Conservation (phyloP, 2,329 filamentous ascomycete species). For the Fusarium verticillioides region DNA sequence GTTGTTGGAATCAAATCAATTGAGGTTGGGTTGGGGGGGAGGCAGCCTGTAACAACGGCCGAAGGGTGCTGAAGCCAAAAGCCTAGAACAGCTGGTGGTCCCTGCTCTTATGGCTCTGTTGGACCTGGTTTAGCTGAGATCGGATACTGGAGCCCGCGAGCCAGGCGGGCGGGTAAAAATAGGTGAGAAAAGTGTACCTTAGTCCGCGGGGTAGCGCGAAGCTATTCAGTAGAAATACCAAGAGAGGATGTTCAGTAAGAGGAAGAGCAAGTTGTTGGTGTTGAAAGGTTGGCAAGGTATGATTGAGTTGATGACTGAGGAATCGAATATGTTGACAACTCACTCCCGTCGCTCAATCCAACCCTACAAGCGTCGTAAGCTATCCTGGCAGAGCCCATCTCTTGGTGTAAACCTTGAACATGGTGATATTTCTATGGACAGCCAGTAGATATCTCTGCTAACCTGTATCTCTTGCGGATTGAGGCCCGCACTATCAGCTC, state of each 20-base stretch:
- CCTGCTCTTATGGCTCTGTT: background rate
- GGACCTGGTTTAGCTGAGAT: slow-evolving; percentile 18
- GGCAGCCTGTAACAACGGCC: slow-evolving; percentile 2
- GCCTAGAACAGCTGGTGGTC: slow-evolving; percentile 15
- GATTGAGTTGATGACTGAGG: slow-evolving; percentile 18
- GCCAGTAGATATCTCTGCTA: background rate
- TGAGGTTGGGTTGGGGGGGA: slow-evolving; percentile 14
- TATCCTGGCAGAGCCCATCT: background rate
- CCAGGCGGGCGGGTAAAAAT: slow-evolving; percentile 40
- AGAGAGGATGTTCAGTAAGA: background rate
- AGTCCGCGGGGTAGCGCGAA: slow-evolving; percentile 31
- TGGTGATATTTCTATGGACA: background rate
- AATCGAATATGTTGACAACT: background rate
- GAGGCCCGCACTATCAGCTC: background rate
- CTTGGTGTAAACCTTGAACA: background rate
- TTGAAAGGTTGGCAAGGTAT: background rate
- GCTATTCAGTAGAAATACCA: background rate
- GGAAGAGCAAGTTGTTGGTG: background rate
- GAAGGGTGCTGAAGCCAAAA: background rate
- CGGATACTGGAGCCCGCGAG: slow-evolving; percentile 28
- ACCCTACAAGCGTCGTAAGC: slow-evolving; percentile 15
- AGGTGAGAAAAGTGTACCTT: background rate
- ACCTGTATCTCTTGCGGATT: background rate
- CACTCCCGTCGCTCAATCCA: background rate
- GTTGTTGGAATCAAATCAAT: slow-evolving; percentile 7